A percentile compares a stretch with the other conserved stretches of the same genome.
phyloP scores from a whole-genome alignment of 805 yeast species.

The Spathaspora boniae region DNA sequence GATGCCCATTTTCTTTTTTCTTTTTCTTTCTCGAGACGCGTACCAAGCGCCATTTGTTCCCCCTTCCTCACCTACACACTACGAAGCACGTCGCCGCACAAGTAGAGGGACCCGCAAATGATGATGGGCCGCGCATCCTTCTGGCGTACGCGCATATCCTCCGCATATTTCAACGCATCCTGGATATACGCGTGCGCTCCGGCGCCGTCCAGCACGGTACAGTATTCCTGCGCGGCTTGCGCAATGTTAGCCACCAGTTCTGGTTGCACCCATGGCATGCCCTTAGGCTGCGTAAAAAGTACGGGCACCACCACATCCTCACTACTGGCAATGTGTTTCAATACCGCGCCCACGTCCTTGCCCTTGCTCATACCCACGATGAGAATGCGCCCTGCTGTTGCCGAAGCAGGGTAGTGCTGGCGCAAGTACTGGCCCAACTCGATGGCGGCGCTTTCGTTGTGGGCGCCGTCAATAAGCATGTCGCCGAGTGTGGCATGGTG shows the following conservation, averaged over 20 bases:
- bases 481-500: conserved; percentile 18
- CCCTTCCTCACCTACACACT: too few relatives aligned
- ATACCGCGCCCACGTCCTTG: conserved; percentile 52
- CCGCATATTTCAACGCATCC: conserved; percentile 11
- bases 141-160: conserved; percentile 14
- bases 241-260: conserved; percentile 7
- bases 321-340: conserved; percentile 45
- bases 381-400: conserved; percentile 45
- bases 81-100: conserved; percentile 39
- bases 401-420: conserved; percentile 11
- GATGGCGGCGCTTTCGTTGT: conserved; percentile 80
- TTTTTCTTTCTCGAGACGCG: not conserved
- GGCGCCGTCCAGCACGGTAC: too few relatives aligned
- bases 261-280: conserved; percentile 87
- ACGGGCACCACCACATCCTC: conserved; percentile 62
- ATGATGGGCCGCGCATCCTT: conserved; percentile 31
- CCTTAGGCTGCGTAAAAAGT: conserved; percentile 65
- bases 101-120: conserved; percentile 40
- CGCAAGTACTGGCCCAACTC: conserved; percentile 57
- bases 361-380: conserved; percentile 76
- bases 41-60: not conserved
- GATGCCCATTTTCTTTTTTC: too few relatives aligned
- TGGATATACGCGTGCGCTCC: too few relatives aligned
- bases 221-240: not conserved
- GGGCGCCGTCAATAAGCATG: conserved; percentile 85